Evolutionary conservation across 192 early-diverging fungal genomes (phyloP), one percentile per base, ranked within the genome.

Genomic region (Coemansia sp.): DNA sequence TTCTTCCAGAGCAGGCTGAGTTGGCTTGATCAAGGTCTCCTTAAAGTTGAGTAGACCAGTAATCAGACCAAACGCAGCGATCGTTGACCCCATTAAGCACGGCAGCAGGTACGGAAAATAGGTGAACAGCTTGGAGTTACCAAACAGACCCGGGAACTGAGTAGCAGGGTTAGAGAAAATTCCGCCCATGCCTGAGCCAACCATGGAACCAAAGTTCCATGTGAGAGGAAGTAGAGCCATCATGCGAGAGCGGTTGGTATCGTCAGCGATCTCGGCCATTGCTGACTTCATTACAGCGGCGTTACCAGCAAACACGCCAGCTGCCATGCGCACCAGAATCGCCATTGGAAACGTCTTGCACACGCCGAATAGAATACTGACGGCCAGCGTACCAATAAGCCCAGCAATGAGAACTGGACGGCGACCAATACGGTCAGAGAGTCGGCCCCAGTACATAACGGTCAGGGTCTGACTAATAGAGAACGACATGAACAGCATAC

Each of bases 211-310:
- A 21, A 89, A 68, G 52, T 87, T 89, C 86, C 89, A 90, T 10
- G 81, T 85, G 28, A 90, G 86, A 4, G 89, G 91, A 66, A 91
- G 87, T 26, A 94, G 63, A 5, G 87, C 77, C 71, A 95, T 95
- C 19, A 90, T 92, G 35, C 86, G 80, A 14, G 89, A 77, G 67
- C 89, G 88, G 70, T 94, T 97, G 1, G 91, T 89, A 1, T 80
- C 65, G 67, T 94, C 93, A n/a, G 93, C 91, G 35, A 96, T 88
- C 76, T 96, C 95, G 4, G 89, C 91, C 21, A 95, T 70, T 38
- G 94, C 85, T 14, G 88, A 89, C 68, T 94, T 94, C 49, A 89
- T 87, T 5, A 94, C 91, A 8, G 91, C 92, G 35, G 87, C 84
- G 57, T 90, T 92, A 17, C 87, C 92, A 73, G 91, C 90, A 21